phyloP scores from a whole-genome alignment of 768 basidiomycete species.

The Termitomyces heimii region DNA sequence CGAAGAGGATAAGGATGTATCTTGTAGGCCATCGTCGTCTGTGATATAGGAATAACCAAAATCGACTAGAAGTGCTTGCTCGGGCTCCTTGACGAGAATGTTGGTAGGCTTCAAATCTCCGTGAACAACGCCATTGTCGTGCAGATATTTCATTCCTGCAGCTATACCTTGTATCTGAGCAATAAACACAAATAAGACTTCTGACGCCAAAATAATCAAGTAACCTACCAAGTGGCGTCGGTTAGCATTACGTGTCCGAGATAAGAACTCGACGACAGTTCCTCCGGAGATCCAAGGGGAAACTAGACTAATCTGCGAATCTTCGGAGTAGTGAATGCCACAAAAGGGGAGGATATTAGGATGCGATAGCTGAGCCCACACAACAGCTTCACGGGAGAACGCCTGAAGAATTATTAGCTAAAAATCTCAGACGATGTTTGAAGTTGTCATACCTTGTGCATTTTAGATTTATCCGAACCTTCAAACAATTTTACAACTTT shows the following conservation, averaged over 20 bases:
- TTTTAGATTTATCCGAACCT: constrained; percentile 8
- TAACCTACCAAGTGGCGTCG: constrained; percentile 6
- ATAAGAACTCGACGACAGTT: constrained; percentile 22
- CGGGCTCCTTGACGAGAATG: constrained; percentile 34
- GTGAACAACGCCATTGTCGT: constrained; percentile 30
- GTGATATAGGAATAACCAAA: constrained; percentile 36
- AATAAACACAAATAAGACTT: constrained; percentile 1
- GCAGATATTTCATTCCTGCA: constrained; percentile 26
- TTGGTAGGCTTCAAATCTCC: constrained; percentile 44
- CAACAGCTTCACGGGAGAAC: constrained; percentile 9
- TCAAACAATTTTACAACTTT: constrained; percentile 22
- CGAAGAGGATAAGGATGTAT: not conserved
- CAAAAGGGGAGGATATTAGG: constrained; percentile 28
- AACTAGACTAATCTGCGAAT: constrained; percentile 24
- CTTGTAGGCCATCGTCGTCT: constrained; percentile 4
- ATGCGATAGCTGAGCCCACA: constrained; percentile 12
- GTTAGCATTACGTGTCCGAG: constrained; percentile 8
- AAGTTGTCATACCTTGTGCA: constrained; percentile 16
- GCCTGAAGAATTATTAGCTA: constrained; percentile 14
- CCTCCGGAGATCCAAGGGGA: constrained; percentile 33
- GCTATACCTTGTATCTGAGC: constrained; percentile 24
- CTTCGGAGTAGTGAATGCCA: constrained; percentile 22
- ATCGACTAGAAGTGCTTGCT: constrained; percentile 42
- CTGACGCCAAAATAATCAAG: constrained; percentile 7
- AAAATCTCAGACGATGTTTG: not conserved